Conservation (phyloP, 176 grass and related monocot species). For the Bonia amplexicaulis region DNA sequence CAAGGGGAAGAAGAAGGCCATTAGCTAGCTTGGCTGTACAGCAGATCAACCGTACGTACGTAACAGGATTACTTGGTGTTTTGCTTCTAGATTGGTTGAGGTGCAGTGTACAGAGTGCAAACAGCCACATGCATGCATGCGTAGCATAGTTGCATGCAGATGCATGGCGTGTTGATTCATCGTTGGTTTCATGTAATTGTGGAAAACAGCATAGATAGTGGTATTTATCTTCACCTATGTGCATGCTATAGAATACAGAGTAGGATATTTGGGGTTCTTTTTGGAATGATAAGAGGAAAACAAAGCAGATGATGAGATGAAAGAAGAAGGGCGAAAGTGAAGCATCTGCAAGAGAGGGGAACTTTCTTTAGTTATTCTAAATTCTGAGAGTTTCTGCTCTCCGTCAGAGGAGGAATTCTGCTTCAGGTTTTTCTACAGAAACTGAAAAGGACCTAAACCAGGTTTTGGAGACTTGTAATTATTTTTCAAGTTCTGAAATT, state of each 20-base stretch:
- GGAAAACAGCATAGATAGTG: neutral
- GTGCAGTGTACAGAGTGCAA: conserved; percentile 28
- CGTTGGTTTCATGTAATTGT: neutral
- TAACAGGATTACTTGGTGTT: neutral
- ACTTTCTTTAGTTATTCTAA: neutral
- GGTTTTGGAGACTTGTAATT: neutral
- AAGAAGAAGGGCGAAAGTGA: neutral
- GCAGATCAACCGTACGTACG: neutral
- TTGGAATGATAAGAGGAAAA: neutral
- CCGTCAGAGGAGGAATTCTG: neutral
- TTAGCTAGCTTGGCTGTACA: neutral
- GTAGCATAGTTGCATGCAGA: neutral
- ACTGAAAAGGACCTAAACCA: neutral
- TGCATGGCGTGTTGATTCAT: conserved; percentile 21
- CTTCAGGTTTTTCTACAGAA: neutral
- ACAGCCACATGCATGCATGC: conserved; percentile 25
- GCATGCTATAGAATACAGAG: neutral
- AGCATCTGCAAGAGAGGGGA: neutral
- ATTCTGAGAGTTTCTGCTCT: neutral
- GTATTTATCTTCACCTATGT: neutral
- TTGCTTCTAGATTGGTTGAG: neutral
- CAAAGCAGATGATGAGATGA: neutral
- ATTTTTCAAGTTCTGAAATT: neutral
- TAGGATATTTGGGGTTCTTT: neutral
- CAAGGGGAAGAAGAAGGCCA: conserved; percentile 31